A percentile compares a stretch with the other conserved stretches of the same genome.
phyloP scores from a whole-genome alignment of 768 basidiomycete species.

The Lentinula edodes region DNA sequence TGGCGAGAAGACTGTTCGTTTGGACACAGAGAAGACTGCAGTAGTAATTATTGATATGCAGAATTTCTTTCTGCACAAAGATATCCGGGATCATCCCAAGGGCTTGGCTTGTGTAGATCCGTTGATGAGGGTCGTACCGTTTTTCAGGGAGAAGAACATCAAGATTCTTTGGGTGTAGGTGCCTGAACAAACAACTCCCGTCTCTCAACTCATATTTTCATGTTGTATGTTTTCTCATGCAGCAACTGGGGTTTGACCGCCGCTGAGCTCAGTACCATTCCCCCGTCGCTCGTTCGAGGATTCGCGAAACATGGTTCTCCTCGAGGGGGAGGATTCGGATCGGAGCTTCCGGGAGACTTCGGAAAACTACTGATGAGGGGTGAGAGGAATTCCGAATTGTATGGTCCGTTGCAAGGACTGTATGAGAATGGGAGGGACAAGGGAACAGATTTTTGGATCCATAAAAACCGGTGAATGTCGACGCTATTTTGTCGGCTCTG shows the following conservation, averaged over 20 bases:
- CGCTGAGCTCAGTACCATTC: conserved; percentile 54
- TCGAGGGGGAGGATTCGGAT: conserved; percentile 43
- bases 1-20: conserved; percentile 43
- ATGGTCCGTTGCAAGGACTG: conserved; percentile 55
- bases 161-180: conserved; percentile 64
- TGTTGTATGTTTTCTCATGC: background rate
- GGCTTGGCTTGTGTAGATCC: conserved; percentile 57
- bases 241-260: conserved; percentile 74
- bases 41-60: conserved; percentile 72
- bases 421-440: conserved; percentile 44
- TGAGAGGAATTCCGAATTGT: conserved; percentile 52
- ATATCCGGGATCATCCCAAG: conserved; percentile 46
- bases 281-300: conserved; percentile 52
- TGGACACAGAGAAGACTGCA: conserved; percentile 45
- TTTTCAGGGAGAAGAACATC: conserved; percentile 41
- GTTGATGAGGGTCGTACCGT: conserved; percentile 40
- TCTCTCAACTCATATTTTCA: background rate
- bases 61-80: conserved; percentile 66
- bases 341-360: conserved; percentile 45
- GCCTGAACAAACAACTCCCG: background rate
- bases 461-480: conserved; percentile 53
- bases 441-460: conserved; percentile 67
- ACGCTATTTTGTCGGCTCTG: too few relatives aligned
- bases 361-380: conserved; percentile 57
- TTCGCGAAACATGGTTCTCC: conserved; percentile 38